Evolutionary conservation across 2,329 filamentous ascomycete genomes (phyloP).

Genomic region (Aphanoascus verrucosus): DNA sequence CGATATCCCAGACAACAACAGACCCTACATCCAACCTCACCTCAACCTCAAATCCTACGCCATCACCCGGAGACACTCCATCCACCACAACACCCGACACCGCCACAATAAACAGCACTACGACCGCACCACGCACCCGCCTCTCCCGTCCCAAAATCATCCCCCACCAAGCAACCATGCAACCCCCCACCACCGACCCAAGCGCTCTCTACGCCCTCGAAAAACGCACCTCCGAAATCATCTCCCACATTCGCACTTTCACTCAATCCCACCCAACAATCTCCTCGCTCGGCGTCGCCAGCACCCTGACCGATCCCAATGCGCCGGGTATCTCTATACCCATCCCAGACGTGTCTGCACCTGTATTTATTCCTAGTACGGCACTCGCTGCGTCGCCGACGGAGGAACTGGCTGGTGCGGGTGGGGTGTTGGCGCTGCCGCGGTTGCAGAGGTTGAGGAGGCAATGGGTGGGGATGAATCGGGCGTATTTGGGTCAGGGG

Average conservation of each 20-base stretch:
- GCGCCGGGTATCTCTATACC: slow-evolving; percentile 26
- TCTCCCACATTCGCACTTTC: slow-evolving; percentile 33
- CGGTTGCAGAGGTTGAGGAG: slow-evolving; percentile 35
- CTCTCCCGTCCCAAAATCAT: slow-evolving; percentile 17
- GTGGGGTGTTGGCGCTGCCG: slow-evolving; percentile 33
- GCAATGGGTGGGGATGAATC: slow-evolving; percentile 39
- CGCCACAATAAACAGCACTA: slow-evolving; percentile 1
- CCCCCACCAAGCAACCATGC: slow-evolving; percentile 35
- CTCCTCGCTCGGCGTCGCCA: slow-evolving; percentile 23
- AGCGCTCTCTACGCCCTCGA: slow-evolving; percentile 37
- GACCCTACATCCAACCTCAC: slow-evolving; percentile 12
- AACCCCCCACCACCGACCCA: slow-evolving; percentile 31
- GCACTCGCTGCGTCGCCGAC: slow-evolving; percentile 29
- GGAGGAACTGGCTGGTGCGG: slow-evolving; percentile 35
- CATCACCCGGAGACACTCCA: slow-evolving; percentile 5
- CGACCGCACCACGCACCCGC: slow-evolving; percentile 8
- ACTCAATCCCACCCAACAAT: slow-evolving; percentile 31
- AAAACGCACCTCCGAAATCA: slow-evolving; percentile 33
- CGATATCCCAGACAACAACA: slow-evolving; percentile 20
- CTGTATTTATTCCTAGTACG: slow-evolving; percentile 31
- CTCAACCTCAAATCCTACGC: slow-evolving; percentile 13
- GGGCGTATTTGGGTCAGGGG: slow-evolving; percentile 29
- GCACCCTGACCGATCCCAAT: slow-evolving; percentile 4
- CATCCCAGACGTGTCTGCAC: slow-evolving; percentile 24
- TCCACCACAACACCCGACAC: slow-evolving; percentile 13